Base-by-base conservation (phyloP, 495 filamentous ascomycete species). In the Jackrogersella multiformis region DNA sequence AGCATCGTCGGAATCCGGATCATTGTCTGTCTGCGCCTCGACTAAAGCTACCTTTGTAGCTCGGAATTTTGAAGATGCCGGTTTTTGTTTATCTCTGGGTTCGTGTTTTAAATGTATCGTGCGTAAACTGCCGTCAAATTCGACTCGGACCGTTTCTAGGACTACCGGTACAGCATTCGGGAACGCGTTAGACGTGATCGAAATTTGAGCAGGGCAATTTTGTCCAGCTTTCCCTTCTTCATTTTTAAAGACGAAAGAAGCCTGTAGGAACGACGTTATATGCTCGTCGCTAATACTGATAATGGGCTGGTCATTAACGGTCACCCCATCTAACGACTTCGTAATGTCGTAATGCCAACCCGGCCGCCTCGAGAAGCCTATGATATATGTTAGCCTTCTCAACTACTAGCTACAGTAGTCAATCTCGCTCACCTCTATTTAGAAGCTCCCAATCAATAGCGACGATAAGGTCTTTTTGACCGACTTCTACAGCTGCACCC, bases 391-490 rank as follows among this genome's bases (percentile, higher is more conserved):
- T 38, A 69, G 56, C 16, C 30, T 34, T 8, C 38, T 4, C 32
- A 69, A 20, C 28, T 30, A 13, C 23, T 58, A 39, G 36, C n/a
- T 39, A 52, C 69, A 41, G 69, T 55, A 23, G 23, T 9, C 41
- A n/a, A 64, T 15, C 49, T 35, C 5, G 13, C 90, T 75, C 74
- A 93, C 90, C 79, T 61, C 77, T 80, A 68, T 88, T 88, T 61
- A 92, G 78, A 30, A 97, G 81, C 72, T 97, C 94, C 87, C 93
- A 94, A 54, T 92, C 89, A n/a, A 94, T 88, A 34, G 86, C 84
- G 24, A 97, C 72, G 8, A 94, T 77, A 12, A 87, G 84, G 38
- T 89, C 88, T 10, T 81, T 81, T 66, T 93, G 87, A 10, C 87
- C 85, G 10, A 82, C 74, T 51, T 84, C 83, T 0, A 82, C 70